phyloP scores from a whole-genome alignment of 306 rosid species.

The Acacia melanoxylon region DNA sequence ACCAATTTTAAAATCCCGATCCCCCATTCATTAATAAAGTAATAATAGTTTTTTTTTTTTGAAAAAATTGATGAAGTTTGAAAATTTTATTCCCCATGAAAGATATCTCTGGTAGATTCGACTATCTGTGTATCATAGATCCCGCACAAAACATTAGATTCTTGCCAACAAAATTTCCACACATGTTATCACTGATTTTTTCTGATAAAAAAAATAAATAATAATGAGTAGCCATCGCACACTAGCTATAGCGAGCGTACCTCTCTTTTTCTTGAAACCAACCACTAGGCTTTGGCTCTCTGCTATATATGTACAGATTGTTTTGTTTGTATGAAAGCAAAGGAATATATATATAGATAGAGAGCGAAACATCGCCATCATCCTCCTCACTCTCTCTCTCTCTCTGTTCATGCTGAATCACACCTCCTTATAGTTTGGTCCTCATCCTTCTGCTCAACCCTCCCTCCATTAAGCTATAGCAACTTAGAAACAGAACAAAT shows the following conservation, averaged over 20 bases:
- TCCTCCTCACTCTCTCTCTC: not conserved
- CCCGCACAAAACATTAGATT: too few species aligned
- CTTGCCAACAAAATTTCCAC: too few species aligned
- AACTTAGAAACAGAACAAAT: constrained; percentile 1
- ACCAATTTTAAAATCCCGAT: too few species aligned
- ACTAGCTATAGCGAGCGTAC: not conserved
- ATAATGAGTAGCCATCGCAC: constrained; percentile 5
- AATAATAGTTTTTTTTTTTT: too few species aligned
- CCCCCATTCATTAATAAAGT: too few species aligned
- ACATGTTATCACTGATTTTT: too few species aligned
- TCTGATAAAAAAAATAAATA: too few species aligned
- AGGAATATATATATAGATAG: constrained; percentile 29
- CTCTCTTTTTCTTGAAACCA: not conserved
- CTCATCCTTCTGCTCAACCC: constrained; percentile 47
- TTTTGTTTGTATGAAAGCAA: constrained; percentile 26
- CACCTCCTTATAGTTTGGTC: constrained; percentile 33
- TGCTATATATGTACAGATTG: constrained; percentile 29
- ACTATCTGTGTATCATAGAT: too few species aligned
- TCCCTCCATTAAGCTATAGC: constrained; percentile 33
- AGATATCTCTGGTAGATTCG: too few species aligned
- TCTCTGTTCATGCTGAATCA: constrained; percentile 43
- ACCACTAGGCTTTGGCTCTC: constrained; percentile 29
- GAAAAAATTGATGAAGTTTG: too few species aligned
- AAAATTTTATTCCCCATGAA: too few species aligned
- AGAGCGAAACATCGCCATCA: constrained; percentile 39